Evolutionary conservation across 2,329 filamentous ascomycete species (phyloP), one percentile per base, ranked within the genome.

Genomic region (Fusarium sp.): DNA sequence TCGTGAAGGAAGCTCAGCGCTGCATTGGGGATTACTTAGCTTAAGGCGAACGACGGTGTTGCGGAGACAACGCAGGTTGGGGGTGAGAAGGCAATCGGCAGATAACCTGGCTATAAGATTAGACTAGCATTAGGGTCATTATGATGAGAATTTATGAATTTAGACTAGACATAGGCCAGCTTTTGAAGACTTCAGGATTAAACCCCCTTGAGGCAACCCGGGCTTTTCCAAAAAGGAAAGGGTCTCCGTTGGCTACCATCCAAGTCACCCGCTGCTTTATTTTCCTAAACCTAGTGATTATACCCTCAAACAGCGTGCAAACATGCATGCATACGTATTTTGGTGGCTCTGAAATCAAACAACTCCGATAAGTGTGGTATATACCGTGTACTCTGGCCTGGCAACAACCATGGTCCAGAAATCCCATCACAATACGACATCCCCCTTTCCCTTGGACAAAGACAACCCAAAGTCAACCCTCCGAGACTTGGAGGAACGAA

Each of bases 261-360:
- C 10, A 54, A 38, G 19, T 28, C 13, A 53, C 19, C 15, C 8
- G 38, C 21, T 38, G 21, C 13, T 16, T 13, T 23, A 19, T 42
- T 4, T 43, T 44, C 16, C 42, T 9, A 25, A 32, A 5, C 23
- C 47, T 38, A 28, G 15, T 47, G 30, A 59, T 19, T 12, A 28
- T 33, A 38, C 13, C 42, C 9, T 18, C 7, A 5, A 33, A 2
- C 3, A 7, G 21, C 21, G 19, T 47, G 1, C 25, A 16, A 52
- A 40, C 25, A 40, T 44, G 32, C 30, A 61, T 30, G 10, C 19
- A 68, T 25, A 42, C 66, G 32, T 28, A 47, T 21, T 42, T 54
- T 2, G 28, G 23, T 23, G 30, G 18, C 15, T 19, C 13, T 16
- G 11, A 19, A 47, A 37, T 25, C 30, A 42, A 50, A 53, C 0